Evolutionary conservation across 23 red algal genomes (phyloP).

Genomic region (Rhodosorus marinus): DNA sequence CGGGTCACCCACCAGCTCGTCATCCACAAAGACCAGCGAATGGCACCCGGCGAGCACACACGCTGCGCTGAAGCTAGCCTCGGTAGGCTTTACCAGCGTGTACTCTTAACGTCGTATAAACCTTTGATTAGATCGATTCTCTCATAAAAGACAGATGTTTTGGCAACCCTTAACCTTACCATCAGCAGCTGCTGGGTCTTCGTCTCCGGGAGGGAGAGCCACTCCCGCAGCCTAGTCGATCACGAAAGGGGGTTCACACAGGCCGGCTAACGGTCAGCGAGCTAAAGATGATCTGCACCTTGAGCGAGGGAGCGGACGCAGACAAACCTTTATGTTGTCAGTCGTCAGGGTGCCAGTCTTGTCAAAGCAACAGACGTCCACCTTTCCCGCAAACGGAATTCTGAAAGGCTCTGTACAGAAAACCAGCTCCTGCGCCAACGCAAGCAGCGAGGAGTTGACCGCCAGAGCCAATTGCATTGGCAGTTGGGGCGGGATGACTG

Average conservation of each 20-base stretch:
- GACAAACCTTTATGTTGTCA: slow-evolving; percentile 45
- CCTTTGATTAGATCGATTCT: not conserved
- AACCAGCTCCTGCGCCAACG: slow-evolving; percentile 47
- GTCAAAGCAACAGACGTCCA: slow-evolving; percentile 95
- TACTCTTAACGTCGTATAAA: not conserved
- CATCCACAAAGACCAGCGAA: slow-evolving; percentile 58
- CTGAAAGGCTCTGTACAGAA: slow-evolving; percentile 98
- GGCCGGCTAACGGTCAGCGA: no score
- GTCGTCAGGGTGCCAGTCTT: slow-evolving; percentile 94
- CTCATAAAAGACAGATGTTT: not conserved
- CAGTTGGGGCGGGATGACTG: slow-evolving; percentile 84
- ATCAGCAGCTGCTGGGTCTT: slow-evolving; percentile 1
- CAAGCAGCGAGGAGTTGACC: slow-evolving; percentile 66
- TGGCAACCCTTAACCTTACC: not conserved
- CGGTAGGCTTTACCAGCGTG: no score
- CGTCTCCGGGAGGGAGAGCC: not conserved
- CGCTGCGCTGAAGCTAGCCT: no score
- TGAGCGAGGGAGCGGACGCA: slow-evolving; percentile 18
- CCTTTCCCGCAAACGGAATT: slow-evolving; percentile 86
- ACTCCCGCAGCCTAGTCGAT: not conserved
- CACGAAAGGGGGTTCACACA: no score
- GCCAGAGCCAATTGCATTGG: slow-evolving; percentile 92
- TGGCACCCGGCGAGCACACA: slow-evolving; percentile 78
- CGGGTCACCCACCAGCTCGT: slow-evolving; percentile 70
- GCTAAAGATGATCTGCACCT: no score